Evolutionary conservation across 139 green algal species (phyloP).

Genomic region (Chlamydomonas urium): DNA sequence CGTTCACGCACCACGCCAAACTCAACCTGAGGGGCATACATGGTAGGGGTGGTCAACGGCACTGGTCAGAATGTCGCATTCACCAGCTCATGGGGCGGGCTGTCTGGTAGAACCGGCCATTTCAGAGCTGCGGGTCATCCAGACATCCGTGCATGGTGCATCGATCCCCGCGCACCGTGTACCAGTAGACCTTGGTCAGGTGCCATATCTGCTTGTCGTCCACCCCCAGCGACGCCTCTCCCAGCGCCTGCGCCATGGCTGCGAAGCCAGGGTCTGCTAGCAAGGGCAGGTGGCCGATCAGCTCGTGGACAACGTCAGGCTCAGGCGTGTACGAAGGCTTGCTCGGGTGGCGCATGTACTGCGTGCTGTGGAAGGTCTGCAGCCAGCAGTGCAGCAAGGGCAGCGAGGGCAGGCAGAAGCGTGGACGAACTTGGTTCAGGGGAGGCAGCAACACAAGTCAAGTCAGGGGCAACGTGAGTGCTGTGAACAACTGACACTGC

Average conservation of each 20-base stretch:
- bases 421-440: not conserved
- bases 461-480: too few species aligned
- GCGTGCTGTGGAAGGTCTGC: slow-evolving; percentile 69
- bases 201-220: slow-evolving; percentile 86
- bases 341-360: slow-evolving; percentile 79
- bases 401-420: not conserved
- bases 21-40: too few species aligned
- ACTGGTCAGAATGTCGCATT: slow-evolving; percentile 5
- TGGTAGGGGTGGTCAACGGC: slow-evolving; percentile 72
- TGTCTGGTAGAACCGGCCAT: too few species aligned
- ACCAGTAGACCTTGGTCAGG: slow-evolving; percentile 78
- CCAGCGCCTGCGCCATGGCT: slow-evolving; percentile 77
- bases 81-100: too few species aligned
- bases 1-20: slow-evolving; percentile 86
- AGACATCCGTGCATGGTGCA: not conserved
- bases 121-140: not conserved
- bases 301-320: slow-evolving; percentile 85
- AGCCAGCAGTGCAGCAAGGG: slow-evolving; percentile 1
- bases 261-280: slow-evolving; percentile 74
- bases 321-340: slow-evolving; percentile 88
- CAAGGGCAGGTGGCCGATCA: slow-evolving; percentile 87
- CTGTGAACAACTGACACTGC: not conserved
- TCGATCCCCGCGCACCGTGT: slow-evolving; percentile 1
- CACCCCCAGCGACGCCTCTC: slow-evolving; percentile 72
- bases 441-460: too few species aligned